phyloP scores from a whole-genome alignment of 1,284 basidiomycete species.

The Sphaerobolus stellatus region DNA sequence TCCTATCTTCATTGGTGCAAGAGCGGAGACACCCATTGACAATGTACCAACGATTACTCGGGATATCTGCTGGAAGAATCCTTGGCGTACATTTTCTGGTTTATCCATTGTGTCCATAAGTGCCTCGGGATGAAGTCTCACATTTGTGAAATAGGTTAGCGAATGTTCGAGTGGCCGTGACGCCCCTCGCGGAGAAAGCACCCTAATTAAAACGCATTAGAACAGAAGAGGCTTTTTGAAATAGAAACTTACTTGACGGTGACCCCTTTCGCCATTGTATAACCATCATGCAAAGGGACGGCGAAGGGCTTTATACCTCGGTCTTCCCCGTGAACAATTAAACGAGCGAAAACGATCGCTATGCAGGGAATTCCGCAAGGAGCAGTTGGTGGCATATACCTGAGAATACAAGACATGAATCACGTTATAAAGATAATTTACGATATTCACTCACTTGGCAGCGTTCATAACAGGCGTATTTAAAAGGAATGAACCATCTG shows the following conservation, averaged over 20 bases:
- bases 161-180: conserved; percentile 37
- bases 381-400: conserved; percentile 60
- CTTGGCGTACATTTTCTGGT: conserved; percentile 43
- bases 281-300: conserved; percentile 35
- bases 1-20: conserved; percentile 35
- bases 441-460: conserved; percentile 45
- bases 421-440: background rate
- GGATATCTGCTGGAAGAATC: conserved; percentile 36
- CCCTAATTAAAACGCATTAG: conserved; percentile 22
- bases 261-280: conserved; percentile 33
- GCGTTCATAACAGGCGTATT: conserved; percentile 36
- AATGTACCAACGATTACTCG: conserved; percentile 41
- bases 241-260: conserved; percentile 24
- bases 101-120: conserved; percentile 39
- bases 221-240: background rate
- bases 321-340: conserved; percentile 33
- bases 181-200: conserved; percentile 36
- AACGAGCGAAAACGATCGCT: conserved; percentile 36
- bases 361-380: conserved; percentile 37
- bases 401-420: conserved; percentile 21
- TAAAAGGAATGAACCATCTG: conserved; percentile 10
- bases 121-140: conserved; percentile 37
- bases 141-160: no score
- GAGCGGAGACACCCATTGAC: conserved; percentile 24
- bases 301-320: conserved; percentile 35